A percentile compares a stretch with the other conserved stretches of the same genome.
These are phyloP conservation scores for Singerocomus rubriflavus DNA, from an alignment of 1,284 basidiomycete species.

Conservation along the genomic window DNA sequence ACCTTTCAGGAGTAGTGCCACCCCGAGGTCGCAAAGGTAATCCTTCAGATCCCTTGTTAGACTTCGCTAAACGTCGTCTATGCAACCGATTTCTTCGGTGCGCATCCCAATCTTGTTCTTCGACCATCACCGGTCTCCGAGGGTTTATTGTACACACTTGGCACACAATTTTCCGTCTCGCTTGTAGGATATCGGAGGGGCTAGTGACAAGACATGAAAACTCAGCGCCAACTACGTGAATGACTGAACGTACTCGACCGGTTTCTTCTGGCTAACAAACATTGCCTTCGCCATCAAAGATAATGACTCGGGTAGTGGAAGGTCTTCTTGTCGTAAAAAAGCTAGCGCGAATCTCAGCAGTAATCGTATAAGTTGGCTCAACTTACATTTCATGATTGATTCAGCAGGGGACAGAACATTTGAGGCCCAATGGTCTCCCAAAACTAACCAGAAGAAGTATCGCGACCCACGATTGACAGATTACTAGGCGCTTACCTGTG, in stretches of 20 bases:
- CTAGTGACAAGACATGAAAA: slow-evolving; percentile 13
- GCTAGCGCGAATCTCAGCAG: slow-evolving; percentile 37
- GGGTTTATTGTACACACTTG: slow-evolving; percentile 64
- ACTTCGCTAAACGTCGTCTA: slow-evolving; percentile 31
- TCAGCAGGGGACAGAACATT: slow-evolving; percentile 53
- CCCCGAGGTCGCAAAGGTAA: neutral
- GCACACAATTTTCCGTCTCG: slow-evolving; percentile 63
- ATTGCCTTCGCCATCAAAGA: slow-evolving; percentile 56
- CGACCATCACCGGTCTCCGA: slow-evolving; percentile 70
- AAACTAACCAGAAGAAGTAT: slow-evolving; percentile 38
- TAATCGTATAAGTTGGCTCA: neutral
- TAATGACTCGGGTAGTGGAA: slow-evolving; percentile 60
- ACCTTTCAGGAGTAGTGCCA: neutral
- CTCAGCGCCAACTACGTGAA: slow-evolving; percentile 9
- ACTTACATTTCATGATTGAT: slow-evolving; percentile 49
- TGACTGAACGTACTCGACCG: slow-evolving; percentile 43
- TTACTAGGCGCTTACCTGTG: slow-evolving; percentile 47
- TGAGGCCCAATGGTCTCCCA: slow-evolving; percentile 57
- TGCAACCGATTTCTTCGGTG: slow-evolving; percentile 60
- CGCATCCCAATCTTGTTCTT: slow-evolving; percentile 61
- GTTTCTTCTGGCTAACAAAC: slow-evolving; percentile 44
- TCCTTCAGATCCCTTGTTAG: slow-evolving; percentile 10
- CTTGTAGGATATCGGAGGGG: slow-evolving; percentile 54
- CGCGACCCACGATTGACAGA: neutral
- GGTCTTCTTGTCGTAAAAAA: slow-evolving; percentile 50